Conservation (phyloP, 2,329 filamentous ascomycete species). For the Colletotrichum lini region DNA sequence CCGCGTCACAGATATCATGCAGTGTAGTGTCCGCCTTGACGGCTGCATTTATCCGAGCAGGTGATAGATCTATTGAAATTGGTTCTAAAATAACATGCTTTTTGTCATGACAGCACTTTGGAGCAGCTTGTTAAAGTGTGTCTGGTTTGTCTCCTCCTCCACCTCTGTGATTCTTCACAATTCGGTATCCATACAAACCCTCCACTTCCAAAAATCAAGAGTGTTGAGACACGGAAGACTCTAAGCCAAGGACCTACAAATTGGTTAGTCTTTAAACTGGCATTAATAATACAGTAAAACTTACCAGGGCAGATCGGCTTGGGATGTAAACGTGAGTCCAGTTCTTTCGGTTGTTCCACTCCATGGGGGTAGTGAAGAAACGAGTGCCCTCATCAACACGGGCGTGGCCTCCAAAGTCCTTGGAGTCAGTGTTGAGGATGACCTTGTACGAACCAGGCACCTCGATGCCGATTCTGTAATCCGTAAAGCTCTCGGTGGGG, state of each 20-base stretch:
- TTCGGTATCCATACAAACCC: neutral
- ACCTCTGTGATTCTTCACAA: neutral
- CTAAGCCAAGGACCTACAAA: slow-evolving; percentile 65
- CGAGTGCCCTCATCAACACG: slow-evolving; percentile 84
- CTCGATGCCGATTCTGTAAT: slow-evolving; percentile 94
- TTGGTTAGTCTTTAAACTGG: slow-evolving; percentile 8
- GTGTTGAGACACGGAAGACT: slow-evolving; percentile 48
- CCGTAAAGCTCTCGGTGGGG: slow-evolving; percentile 84
- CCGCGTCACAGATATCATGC: neutral
- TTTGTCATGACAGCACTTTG: slow-evolving; percentile 18
- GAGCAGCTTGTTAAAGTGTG: slow-evolving; percentile 7
- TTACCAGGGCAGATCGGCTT: slow-evolving; percentile 84
- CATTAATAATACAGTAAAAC: slow-evolving; percentile 44
- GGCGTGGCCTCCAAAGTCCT: slow-evolving; percentile 83
- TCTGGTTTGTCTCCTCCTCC: neutral
- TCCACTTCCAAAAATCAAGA: slow-evolving; percentile 32
- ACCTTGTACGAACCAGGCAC: slow-evolving; percentile 87
- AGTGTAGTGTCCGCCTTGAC: neutral
- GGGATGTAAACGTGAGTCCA: slow-evolving; percentile 95
- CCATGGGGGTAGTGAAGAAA: slow-evolving; percentile 92
- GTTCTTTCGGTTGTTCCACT: slow-evolving; percentile 92
- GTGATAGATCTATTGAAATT: slow-evolving; percentile 21
- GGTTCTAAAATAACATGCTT: slow-evolving; percentile 26
- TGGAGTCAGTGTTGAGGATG: slow-evolving; percentile 85
- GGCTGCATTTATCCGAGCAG: neutral